phyloP scores from a whole-genome alignment of 2,329 filamentous ascomycete species.

The Monilinia laxa region DNA sequence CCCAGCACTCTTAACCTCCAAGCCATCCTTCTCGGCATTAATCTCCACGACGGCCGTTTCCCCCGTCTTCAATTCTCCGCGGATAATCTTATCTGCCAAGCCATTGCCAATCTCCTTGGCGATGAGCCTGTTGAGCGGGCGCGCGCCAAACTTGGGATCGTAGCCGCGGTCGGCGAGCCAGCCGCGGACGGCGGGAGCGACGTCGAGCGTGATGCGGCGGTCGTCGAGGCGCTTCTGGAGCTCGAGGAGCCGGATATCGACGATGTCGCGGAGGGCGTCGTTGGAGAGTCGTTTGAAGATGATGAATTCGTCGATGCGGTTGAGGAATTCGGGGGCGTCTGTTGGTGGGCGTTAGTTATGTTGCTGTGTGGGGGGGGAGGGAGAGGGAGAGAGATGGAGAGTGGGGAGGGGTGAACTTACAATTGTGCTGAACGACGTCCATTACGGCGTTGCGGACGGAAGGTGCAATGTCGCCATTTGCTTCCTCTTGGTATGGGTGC shows the following conservation, averaged over 20 bases:
- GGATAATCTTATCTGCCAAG: constrained; percentile 88
- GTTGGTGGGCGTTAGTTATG: constrained; percentile 7
- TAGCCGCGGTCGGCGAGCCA: constrained; percentile 92
- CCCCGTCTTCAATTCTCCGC: constrained; percentile 74
- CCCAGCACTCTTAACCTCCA: constrained; percentile 49
- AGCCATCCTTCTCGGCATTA: constrained; percentile 57
- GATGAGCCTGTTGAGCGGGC: constrained; percentile 88
- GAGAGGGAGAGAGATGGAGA: neutral
- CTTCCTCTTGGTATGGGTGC: constrained; percentile 61
- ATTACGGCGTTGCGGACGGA: constrained; percentile 78
- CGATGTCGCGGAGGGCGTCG: constrained; percentile 81
- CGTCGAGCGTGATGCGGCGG: constrained; percentile 73
- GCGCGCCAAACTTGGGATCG: constrained; percentile 85
- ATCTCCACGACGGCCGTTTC: constrained; percentile 71
- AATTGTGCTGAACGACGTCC: constrained; percentile 72
- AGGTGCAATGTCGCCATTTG: constrained; percentile 68
- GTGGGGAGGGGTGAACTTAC: constrained; percentile 45
- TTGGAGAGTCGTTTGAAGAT: constrained; percentile 85
- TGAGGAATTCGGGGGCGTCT: constrained; percentile 90
- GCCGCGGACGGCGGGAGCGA: constrained; percentile 69
- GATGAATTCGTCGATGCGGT: constrained; percentile 95
- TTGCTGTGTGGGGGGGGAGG: neutral
- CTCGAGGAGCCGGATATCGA: constrained; percentile 86
- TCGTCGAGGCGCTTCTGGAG: constrained; percentile 82
- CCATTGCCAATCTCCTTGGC: constrained; percentile 85